phyloP scores from a whole-genome alignment of 257 asterid genomes.

The Solanum bulbocastanum region DNA sequence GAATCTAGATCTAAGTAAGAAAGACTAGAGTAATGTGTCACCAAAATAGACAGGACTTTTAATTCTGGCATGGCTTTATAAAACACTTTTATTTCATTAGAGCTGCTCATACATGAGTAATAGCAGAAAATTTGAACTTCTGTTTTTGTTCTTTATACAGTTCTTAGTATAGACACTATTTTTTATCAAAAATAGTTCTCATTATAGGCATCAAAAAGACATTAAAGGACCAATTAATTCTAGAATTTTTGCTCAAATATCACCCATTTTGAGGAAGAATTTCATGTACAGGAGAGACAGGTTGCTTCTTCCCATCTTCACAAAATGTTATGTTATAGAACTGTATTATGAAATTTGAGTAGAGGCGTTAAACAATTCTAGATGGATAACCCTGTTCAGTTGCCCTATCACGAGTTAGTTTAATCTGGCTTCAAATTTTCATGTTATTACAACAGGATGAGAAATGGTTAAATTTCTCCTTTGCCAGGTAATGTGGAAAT shows the following conservation, averaged over 20 bases:
- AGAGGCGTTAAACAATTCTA: not conserved
- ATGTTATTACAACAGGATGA: not conserved
- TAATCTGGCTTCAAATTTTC: not conserved
- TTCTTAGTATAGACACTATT: not conserved
- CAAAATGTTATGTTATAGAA: not conserved
- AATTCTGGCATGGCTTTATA: not conserved
- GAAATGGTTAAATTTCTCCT: not conserved
- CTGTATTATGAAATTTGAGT: not conserved
- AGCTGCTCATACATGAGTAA: not conserved
- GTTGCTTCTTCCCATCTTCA: not conserved
- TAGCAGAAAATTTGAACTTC: not conserved
- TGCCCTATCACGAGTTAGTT: not conserved
- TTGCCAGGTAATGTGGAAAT: constrained; percentile 72
- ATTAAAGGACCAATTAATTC: not conserved
- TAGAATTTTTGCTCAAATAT: not conserved
- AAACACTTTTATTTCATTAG: not conserved
- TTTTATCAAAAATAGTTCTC: not conserved
- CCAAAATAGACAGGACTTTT: not conserved
- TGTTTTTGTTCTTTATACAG: not conserved
- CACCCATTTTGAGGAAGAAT: not conserved
- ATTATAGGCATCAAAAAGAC: not conserved
- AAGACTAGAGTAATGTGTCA: not conserved
- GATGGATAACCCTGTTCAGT: not conserved
- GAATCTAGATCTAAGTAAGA: not conserved
- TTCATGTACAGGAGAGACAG: not conserved